Conservation (phyloP, 2,329 filamentous ascomycete species). For the Pseudogymnoascus sp. region DNA sequence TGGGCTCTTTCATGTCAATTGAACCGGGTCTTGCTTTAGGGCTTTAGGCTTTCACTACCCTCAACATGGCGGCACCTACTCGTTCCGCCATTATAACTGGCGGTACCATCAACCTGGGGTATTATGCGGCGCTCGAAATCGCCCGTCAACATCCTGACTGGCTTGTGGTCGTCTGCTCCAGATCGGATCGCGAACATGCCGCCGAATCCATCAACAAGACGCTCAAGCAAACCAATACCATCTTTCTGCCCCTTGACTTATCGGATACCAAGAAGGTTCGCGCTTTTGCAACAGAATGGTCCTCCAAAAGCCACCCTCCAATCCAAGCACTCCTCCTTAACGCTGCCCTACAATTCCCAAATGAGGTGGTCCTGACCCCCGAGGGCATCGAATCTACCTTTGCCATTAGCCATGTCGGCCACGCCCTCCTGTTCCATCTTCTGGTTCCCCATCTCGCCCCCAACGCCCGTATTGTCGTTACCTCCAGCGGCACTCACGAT, state of each 20-base stretch:
- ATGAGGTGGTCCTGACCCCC: slow-evolving; percentile 26
- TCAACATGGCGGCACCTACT: not conserved
- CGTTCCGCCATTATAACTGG: slow-evolving; percentile 37
- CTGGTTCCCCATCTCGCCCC: slow-evolving; percentile 34
- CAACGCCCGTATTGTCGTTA: slow-evolving; percentile 38
- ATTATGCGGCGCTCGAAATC: slow-evolving; percentile 34
- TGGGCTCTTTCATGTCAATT: not conserved
- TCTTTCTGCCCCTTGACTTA: slow-evolving; percentile 39
- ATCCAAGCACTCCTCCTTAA: slow-evolving; percentile 42
- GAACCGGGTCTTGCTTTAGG: not conserved
- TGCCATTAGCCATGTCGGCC: slow-evolving; percentile 43
- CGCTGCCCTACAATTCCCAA: slow-evolving; percentile 40
- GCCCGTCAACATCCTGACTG: slow-evolving; percentile 36
- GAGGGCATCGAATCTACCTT: slow-evolving; percentile 45
- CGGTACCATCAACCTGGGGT: slow-evolving; percentile 39
- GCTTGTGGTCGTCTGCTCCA: slow-evolving; percentile 37
- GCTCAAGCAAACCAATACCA: slow-evolving; percentile 34
- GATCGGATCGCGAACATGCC: slow-evolving; percentile 34
- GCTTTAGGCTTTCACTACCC: not conserved
- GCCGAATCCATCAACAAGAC: slow-evolving; percentile 37
- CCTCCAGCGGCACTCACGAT: slow-evolving; percentile 41
- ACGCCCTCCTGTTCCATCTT: slow-evolving; percentile 43
- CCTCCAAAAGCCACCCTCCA: slow-evolving; percentile 30
- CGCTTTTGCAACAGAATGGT: slow-evolving; percentile 33
- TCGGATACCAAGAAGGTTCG: slow-evolving; percentile 33